phyloP scores from a whole-genome alignment of 129 eudicot genomes.

The Kitagawia praeruptora region DNA sequence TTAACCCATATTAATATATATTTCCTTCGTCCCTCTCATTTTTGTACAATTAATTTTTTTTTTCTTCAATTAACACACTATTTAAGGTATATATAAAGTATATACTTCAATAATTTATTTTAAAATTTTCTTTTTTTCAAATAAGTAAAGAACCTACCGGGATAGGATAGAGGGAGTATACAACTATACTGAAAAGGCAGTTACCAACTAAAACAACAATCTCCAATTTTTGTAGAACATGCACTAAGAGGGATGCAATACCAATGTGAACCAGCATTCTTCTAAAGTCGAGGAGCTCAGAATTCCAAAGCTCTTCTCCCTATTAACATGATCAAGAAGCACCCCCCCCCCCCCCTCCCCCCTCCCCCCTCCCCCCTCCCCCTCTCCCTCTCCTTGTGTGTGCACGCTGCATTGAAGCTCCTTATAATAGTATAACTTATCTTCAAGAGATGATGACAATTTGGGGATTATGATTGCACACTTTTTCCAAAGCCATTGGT shows the following conservation, averaged over 20 bases:
- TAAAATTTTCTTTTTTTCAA: too few species aligned
- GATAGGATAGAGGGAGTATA: too few species aligned
- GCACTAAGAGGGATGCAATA: neutral
- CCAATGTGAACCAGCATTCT: neutral
- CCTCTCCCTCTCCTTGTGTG: too few species aligned
- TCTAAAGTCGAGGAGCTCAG: slow-evolving; percentile 9
- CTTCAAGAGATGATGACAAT: slow-evolving; percentile 10
- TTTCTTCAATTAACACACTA: too few species aligned
- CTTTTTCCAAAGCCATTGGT: slow-evolving; percentile 25
- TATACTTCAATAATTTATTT: too few species aligned
- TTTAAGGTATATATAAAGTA: too few species aligned
- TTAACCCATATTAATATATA: too few species aligned
- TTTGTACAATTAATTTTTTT: too few species aligned
- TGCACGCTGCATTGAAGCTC: slow-evolving; percentile 7
- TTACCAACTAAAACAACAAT: neutral
- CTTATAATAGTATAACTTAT: slow-evolving; percentile 2
- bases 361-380: accelerated
- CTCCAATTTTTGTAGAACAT: neutral
- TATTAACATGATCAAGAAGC: neutral
- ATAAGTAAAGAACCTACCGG: too few species aligned
- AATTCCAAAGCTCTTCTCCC: neutral
- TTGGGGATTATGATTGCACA: slow-evolving; percentile 17
- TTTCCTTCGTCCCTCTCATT: too few species aligned
- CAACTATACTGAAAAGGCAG: neutral
- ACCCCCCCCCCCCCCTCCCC: neutral